Conservation (phyloP, 1,139 yeast species). For the Scheffersomyces lignicola region DNA sequence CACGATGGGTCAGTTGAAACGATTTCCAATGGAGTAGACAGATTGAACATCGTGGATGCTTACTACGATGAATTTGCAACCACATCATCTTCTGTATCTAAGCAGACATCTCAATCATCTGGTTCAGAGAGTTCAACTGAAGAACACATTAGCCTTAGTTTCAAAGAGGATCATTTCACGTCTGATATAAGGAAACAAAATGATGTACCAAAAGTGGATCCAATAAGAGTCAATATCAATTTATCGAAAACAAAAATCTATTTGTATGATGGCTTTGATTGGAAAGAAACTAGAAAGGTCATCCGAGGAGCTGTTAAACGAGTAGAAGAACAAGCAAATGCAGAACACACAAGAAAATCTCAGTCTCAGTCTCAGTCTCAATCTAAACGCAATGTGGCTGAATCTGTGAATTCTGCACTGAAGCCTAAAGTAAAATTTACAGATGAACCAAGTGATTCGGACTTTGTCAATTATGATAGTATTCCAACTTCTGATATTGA, state of each 20-base stretch:
- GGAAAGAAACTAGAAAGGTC: constrained; percentile 74
- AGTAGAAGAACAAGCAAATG: constrained; percentile 52
- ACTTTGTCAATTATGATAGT: not conserved
- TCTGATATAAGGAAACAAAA: constrained; percentile 9
- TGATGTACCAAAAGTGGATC: constrained; percentile 18
- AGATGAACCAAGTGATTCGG: constrained; percentile 4
- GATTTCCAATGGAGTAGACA: not conserved
- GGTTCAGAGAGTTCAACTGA: not conserved
- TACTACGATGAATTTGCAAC: constrained; percentile 3
- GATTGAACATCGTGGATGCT: constrained; percentile 3
- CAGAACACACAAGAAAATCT: constrained; percentile 11
- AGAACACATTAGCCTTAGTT: constrained; percentile 9
- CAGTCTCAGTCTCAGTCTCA: not conserved
- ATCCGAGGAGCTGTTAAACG: constrained; percentile 63
- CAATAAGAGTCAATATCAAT: constrained; percentile 32
- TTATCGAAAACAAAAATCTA: constrained; percentile 48
- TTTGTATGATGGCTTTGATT: constrained; percentile 89
- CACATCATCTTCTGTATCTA: not conserved
- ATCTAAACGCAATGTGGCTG: constrained; percentile 3
- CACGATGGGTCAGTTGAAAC: constrained; percentile 8
- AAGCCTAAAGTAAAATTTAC: constrained; percentile 9
- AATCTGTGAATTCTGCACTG: constrained; percentile 5
- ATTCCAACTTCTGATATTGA: constrained; percentile 5
- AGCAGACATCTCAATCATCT: not conserved
- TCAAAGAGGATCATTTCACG: constrained; percentile 52